A percentile compares a stretch with the other conserved stretches of the same genome.
phyloP scores from a whole-genome alignment of 2,329 filamentous ascomycete species.

The Neofusicoccum laricinum region DNA sequence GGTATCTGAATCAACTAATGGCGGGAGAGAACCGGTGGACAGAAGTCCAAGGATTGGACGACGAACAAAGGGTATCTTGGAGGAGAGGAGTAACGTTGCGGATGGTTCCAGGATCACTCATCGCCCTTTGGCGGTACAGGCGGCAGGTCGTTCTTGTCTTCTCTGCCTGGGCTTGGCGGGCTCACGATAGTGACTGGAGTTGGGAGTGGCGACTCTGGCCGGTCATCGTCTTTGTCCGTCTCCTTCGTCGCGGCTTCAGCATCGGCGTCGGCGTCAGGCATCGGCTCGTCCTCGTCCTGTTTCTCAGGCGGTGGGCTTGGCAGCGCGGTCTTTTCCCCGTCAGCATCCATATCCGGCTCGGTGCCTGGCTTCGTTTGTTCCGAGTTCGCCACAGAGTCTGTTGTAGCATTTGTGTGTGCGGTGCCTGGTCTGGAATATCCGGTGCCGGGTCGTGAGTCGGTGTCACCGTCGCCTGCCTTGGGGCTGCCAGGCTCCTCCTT shows the following conservation, averaged over 20 bases:
- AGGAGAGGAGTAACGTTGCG: background rate
- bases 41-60: background rate
- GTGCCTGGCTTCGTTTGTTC: conserved; percentile 1
- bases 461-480: background rate
- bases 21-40: background rate
- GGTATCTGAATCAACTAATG: conserved; percentile 10
- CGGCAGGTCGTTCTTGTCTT: background rate
- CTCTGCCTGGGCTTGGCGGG: conserved; percentile 32
- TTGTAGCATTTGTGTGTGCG: background rate
- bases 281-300: conserved; percentile 21
- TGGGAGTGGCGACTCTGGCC: conserved; percentile 12
- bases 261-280: conserved; percentile 13
- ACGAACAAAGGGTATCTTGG: conserved; percentile 1
- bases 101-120: background rate
- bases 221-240: background rate
- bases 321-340: conserved; percentile 24
- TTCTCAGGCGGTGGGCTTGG: conserved; percentile 35
- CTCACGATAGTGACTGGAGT: conserved; percentile 36
- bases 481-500: conserved; percentile 7
- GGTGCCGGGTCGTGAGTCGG: conserved; percentile 9
- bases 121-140: background rate
- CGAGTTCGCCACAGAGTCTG: conserved; percentile 1
- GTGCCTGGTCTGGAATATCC: conserved; percentile 6
- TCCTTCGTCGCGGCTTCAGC: conserved; percentile 8
- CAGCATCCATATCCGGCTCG: background rate